Evolutionary conservation across 2,329 filamentous ascomycete species (phyloP).

Genomic region (Paecilomyces sp.): DNA sequence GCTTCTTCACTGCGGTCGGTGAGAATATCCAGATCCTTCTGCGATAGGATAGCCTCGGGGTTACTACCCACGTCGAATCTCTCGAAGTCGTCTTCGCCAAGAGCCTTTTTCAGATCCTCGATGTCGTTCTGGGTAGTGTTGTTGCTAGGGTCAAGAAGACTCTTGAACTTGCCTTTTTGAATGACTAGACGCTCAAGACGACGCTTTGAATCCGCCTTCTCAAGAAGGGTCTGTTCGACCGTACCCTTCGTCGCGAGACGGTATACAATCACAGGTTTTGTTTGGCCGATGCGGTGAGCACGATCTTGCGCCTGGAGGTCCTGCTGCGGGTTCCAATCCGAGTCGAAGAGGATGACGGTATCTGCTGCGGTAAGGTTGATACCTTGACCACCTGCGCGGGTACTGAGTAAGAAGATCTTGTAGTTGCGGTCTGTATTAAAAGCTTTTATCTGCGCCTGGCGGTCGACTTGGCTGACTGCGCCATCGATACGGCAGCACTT

Average conservation of each 20-base stretch:
- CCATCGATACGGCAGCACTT: slow-evolving; percentile 86
- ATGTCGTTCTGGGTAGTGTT: slow-evolving; percentile 43
- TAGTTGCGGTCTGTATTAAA: slow-evolving; percentile 62
- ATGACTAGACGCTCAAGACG: slow-evolving; percentile 92
- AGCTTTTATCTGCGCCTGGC: slow-evolving; percentile 61
- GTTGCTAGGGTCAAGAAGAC: slow-evolving; percentile 52
- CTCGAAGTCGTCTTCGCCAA: slow-evolving; percentile 68
- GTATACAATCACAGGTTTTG: slow-evolving; percentile 83
- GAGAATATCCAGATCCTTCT: slow-evolving; percentile 68
- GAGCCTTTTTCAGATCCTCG: slow-evolving; percentile 54
- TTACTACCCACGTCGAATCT: slow-evolving; percentile 48
- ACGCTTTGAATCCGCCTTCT: slow-evolving; percentile 85
- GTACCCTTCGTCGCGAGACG: slow-evolving; percentile 89
- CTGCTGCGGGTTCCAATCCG: slow-evolving; percentile 92
- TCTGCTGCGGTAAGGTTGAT: slow-evolving; percentile 91
- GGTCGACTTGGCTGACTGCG: slow-evolving; percentile 66
- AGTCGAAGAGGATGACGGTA: slow-evolving; percentile 87
- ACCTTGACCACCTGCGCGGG: slow-evolving; percentile 85
- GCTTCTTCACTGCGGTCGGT: slow-evolving; percentile 67
- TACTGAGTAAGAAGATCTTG: slow-evolving; percentile 81
- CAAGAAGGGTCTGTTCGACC: slow-evolving; percentile 78
- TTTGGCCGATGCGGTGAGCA: slow-evolving; percentile 91
- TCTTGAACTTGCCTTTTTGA: slow-evolving; percentile 78
- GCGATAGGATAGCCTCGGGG: slow-evolving; percentile 61
- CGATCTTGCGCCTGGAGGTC: slow-evolving; percentile 95